Evolutionary conservation across 1,284 basidiomycete species (phyloP), one percentile per base, ranked within the genome.

Genomic region (Ustilago hordei): DNA sequence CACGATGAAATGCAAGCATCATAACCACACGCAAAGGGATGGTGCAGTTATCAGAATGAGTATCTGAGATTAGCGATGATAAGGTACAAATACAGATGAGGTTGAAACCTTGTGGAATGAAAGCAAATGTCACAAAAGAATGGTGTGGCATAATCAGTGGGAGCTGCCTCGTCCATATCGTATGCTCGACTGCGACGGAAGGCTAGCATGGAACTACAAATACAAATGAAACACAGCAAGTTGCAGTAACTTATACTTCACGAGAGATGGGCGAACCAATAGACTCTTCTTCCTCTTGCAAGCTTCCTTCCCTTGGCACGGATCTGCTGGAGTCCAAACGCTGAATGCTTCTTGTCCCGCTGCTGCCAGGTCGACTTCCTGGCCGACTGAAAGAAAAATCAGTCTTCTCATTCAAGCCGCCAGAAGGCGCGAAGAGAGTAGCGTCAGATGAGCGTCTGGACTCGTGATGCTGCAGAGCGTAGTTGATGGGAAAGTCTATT

Each of bases 401-500:
- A 7, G 19, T 4, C 53, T 68, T 65, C 34, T 65, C 74, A 4
- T 11, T 39, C 39, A 58, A 35, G 0, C 60, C 58, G 12, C 50
- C 39, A 13, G 55, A 52, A 1, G 66, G 63, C 5, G 69, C 65
- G 55, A 74, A 70, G 19, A 78, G 64, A 0, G 75, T 78, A 0
- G 75, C 75, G 34, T 78, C 75, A 15, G 75, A 78, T 2, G 75
- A 78, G 17, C 75, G 63, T 8, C 70, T 67, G 4, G 70, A 64
- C 59, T 78, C 75, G 60, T 52, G 57, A 59, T 73, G 69, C 55
- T 62, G 65, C 39, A 65, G 8, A 8, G 64, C 54, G n/a, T 66
- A 69, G 1, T 63, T 47, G 45, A 31, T 50, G 8, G 63, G 72
- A 9, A 68, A 68, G 12, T 73, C 61, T 50, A 64, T 58, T 38